phyloP scores from a whole-genome alignment of 768 basidiomycete species.

The Boletus huronensis region DNA sequence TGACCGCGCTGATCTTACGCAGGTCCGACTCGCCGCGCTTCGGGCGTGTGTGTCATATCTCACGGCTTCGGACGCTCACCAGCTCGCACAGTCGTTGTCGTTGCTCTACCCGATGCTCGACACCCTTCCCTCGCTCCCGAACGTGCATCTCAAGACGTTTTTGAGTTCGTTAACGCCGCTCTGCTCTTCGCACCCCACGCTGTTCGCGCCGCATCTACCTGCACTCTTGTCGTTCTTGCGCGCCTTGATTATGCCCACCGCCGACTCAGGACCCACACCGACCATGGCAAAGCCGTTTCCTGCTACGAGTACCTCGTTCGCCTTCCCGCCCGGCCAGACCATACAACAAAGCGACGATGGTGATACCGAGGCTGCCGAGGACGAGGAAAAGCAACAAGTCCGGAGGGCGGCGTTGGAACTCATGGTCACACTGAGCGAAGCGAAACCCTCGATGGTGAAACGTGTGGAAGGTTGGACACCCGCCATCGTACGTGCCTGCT shows the following conservation, averaged over 20 bases:
- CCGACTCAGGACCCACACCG: slow-evolving; percentile 51
- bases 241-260: slow-evolving; percentile 62
- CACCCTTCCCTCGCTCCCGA: slow-evolving; percentile 59
- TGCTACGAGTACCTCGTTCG: slow-evolving; percentile 33
- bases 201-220: slow-evolving; percentile 73
- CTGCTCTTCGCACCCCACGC: slow-evolving; percentile 57
- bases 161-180: slow-evolving; percentile 69
- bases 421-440: slow-evolving; percentile 78
- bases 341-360: slow-evolving; percentile 30
- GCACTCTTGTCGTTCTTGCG: slow-evolving; percentile 70
- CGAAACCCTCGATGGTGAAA: slow-evolving; percentile 64
- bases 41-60: slow-evolving; percentile 69
- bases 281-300: slow-evolving; percentile 48
- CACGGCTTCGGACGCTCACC: slow-evolving; percentile 53
- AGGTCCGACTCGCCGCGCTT: slow-evolving; percentile 75
- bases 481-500: slow-evolving; percentile 66
- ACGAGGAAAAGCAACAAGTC: slow-evolving; percentile 67
- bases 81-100: slow-evolving; percentile 57
- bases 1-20: background rate
- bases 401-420: slow-evolving; percentile 77
- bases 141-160: slow-evolving; percentile 57
- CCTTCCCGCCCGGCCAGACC: slow-evolving; percentile 37
- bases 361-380: slow-evolving; percentile 41
- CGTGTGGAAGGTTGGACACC: slow-evolving; percentile 68
- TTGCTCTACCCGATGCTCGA: slow-evolving; percentile 73